These are phyloP conservation scores for Scleroderma bovista DNA, from an alignment of 768 basidiomycete genomes.

Conservation along the genomic window DNA sequence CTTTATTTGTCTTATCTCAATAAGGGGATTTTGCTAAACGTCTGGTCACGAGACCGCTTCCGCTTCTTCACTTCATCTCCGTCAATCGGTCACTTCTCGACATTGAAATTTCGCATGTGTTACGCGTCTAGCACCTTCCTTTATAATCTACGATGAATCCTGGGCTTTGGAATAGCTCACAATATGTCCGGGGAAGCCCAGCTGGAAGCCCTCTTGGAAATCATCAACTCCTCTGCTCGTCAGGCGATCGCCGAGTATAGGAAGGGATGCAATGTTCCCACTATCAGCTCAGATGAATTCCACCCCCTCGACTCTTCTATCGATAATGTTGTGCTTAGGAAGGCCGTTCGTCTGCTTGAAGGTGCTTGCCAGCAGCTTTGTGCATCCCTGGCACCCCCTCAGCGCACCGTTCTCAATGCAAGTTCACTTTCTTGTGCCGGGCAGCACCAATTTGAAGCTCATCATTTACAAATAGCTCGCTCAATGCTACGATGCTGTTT, in stretches of 20 bases:
- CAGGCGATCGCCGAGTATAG: slow-evolving; percentile 23
- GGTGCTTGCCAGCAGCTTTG: slow-evolving; percentile 29
- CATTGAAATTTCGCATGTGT: too few species aligned
- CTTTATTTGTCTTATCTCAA: too few species aligned
- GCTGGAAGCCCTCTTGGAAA: slow-evolving; percentile 25
- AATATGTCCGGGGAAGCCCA: slow-evolving; percentile 25
- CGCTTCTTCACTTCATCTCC: too few species aligned
- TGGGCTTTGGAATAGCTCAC: too few species aligned
- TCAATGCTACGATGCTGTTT: not conserved
- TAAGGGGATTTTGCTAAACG: too few species aligned
- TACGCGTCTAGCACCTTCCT: too few species aligned
- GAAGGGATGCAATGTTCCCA: slow-evolving; percentile 2
- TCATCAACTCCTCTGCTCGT: slow-evolving; percentile 25
- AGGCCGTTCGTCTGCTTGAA: slow-evolving; percentile 31
- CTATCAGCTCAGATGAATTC: not conserved
- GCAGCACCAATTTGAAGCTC: not conserved
- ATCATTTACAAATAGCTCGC: not conserved
- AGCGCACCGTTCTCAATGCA: slow-evolving; percentile 30
- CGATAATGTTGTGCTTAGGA: not conserved
- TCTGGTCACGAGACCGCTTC: too few species aligned
- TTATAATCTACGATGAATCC: too few species aligned
- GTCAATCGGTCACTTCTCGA: too few species aligned
- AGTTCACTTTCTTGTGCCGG: not conserved
- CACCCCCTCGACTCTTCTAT: not conserved
- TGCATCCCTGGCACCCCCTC: slow-evolving; percentile 29